These are phyloP conservation scores for Melanogaster broomeanus DNA, from an alignment of 768 basidiomycete genomes.

Conservation along the genomic window DNA sequence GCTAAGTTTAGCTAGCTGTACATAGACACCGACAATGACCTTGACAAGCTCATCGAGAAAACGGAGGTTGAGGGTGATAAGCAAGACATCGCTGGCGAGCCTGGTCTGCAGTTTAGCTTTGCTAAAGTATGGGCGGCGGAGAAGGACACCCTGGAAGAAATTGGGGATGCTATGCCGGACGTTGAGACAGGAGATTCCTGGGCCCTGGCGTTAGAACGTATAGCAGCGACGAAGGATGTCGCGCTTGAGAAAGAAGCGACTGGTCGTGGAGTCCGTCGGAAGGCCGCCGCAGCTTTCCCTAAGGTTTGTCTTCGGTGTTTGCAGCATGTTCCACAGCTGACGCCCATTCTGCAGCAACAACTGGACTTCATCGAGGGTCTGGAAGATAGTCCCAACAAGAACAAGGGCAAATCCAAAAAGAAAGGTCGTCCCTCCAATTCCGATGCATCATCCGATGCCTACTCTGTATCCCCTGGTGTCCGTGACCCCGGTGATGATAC, in stretches of 20 bases:
- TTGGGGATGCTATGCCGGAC: conserved; percentile 51
- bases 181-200: conserved; percentile 74
- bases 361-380: conserved; percentile 33
- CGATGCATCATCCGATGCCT: conserved; percentile 39
- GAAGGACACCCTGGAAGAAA: conserved; percentile 68
- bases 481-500: conserved; percentile 19
- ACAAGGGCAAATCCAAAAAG: conserved; percentile 38
- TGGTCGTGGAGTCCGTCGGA: conserved; percentile 76
- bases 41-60: conserved; percentile 85
- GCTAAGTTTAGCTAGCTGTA: neutral
- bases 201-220: conserved; percentile 64
- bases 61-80: conserved; percentile 74
- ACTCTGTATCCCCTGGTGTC: conserved; percentile 25
- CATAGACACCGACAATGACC: conserved; percentile 75
- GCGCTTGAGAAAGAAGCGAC: conserved; percentile 52
- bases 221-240: conserved; percentile 43
- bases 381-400: conserved; percentile 40
- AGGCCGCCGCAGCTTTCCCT: conserved; percentile 56
- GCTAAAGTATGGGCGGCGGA: conserved; percentile 92
- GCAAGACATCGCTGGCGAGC: conserved; percentile 47
- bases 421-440: conserved; percentile 32
- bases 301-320: conserved; percentile 23
- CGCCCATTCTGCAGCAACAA: conserved; percentile 24
- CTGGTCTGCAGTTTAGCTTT: conserved; percentile 73
- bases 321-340: neutral